Evolutionary conservation across 2,329 filamentous ascomycete genomes (phyloP).

Genomic region (Massarina eburnea): DNA sequence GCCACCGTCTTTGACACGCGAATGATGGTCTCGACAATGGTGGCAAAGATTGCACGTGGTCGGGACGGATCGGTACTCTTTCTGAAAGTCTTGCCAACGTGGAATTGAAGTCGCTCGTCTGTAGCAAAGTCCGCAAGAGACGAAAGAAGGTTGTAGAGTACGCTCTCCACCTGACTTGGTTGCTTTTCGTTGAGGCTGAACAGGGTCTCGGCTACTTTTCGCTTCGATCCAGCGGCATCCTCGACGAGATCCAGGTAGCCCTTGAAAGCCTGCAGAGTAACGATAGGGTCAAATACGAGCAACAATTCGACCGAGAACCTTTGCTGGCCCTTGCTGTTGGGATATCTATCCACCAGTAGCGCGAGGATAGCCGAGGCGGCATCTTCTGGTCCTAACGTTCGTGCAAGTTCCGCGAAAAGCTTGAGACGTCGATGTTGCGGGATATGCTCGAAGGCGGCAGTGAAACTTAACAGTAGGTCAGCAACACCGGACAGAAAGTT

Average conservation of each 20-base stretch:
- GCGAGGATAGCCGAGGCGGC: constrained; percentile 85
- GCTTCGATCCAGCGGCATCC: constrained; percentile 76
- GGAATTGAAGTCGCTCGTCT: constrained; percentile 32
- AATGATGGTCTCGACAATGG: constrained; percentile 46
- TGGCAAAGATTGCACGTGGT: constrained; percentile 36
- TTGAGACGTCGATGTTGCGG: constrained; percentile 80
- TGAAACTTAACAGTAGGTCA: constrained; percentile 92
- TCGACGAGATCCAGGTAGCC: constrained; percentile 74
- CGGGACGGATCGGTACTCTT: constrained; percentile 27
- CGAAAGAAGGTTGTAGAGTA: constrained; percentile 42
- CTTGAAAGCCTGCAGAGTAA: constrained; percentile 74
- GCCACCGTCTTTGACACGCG: constrained; percentile 66
- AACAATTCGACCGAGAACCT: constrained; percentile 77
- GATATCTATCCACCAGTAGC: constrained; percentile 89
- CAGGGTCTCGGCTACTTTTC: constrained; percentile 70
- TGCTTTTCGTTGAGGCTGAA: constrained; percentile 62
- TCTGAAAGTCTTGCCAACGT: constrained; percentile 34
- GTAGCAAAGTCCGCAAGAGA: constrained; percentile 43
- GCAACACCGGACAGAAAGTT: constrained; percentile 80
- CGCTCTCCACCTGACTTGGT: constrained; percentile 36
- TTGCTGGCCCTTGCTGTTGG: constrained; percentile 70
- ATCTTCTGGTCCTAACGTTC: constrained; percentile 81
- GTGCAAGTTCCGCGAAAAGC: constrained; percentile 81
- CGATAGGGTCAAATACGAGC: constrained; percentile 69
- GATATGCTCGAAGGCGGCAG: constrained; percentile 94